Evolutionary conservation across 352 stramenopile genomes (phyloP), one percentile per base, ranked within the genome.

Genomic region (Peronospora belbahrii): DNA sequence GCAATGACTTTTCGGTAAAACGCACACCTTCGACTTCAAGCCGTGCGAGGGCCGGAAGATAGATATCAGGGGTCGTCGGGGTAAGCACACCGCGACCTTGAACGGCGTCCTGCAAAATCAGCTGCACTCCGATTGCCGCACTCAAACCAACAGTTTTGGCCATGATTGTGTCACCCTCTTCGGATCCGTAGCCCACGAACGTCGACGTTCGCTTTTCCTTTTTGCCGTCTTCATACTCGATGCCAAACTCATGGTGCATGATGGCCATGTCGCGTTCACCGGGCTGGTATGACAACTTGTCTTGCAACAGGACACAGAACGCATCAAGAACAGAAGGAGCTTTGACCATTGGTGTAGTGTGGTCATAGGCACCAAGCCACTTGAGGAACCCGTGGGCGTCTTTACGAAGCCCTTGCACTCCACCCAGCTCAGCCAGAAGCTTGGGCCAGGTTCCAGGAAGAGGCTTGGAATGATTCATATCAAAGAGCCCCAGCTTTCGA

Each of bases 221-320:
- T 45, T 78, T 83, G 30, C 76, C 81, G 40, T 93, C 77, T 28
- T 70, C 56, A 42, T 84, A 88, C 35, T 88, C 68, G 18, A 92
- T 66, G 9, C 79, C 80, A 28, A 96, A 93, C 30, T 88, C 81
- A 75, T 96, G 85, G 52, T 95, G 84, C 85, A 96, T 96, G 58
- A 95, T 82, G 25, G 93, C 88, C 90, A 97, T 97, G 47, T 98
- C 94, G n/a, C 86, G 83, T 64, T 98, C 94, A 34, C 74, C 72
- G 7, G 83, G 78, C 43, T 83, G 67, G 62, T 95, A 97, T 14
- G 77, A 68, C 6, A 97, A 69, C 59, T 95, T 93, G 14, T 92
- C 65, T 50, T 97, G 83, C 33, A 97, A 60, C 6, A 97, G 39
- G 6, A 61, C 52, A 40, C 80, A 94, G 54, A 96, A 92, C 13